Evolutionary conservation across 106 monocot species (phyloP).

Genomic region (Dendrobium officinale): DNA sequence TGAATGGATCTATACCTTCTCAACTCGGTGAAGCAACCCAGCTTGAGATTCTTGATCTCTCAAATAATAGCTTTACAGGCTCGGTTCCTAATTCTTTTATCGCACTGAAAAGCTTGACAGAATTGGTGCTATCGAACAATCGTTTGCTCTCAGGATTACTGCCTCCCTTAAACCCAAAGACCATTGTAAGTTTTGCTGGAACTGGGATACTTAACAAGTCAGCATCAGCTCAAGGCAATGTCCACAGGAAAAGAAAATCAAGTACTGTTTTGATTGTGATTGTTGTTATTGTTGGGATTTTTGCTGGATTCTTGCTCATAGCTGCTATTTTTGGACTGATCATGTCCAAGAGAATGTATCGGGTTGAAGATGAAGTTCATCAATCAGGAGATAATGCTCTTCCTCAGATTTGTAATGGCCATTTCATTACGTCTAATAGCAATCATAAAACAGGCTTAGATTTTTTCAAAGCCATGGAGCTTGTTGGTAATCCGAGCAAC

Average conservation of each 20-base stretch:
- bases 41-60: background rate
- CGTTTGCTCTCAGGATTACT: slow-evolving; percentile 34
- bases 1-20: slow-evolving; percentile 37
- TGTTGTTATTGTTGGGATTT: slow-evolving; percentile 11
- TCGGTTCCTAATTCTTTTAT: slow-evolving; percentile 12
- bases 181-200: background rate
- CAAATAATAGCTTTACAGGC: too few species aligned
- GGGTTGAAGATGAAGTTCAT: slow-evolving; percentile 25
- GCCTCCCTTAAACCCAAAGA: slow-evolving; percentile 9
- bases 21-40: background rate
- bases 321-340: slow-evolving; percentile 17
- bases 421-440: slow-evolving; percentile 30
- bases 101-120: slow-evolving; percentile 23
- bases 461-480: slow-evolving; percentile 46
- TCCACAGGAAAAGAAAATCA: background rate
- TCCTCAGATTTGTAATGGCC: slow-evolving; percentile 31
- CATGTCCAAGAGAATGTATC: slow-evolving; percentile 22
- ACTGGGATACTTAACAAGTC: background rate
- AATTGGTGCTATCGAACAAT: slow-evolving; percentile 41
- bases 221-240: background rate
- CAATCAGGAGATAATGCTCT: slow-evolving; percentile 13
- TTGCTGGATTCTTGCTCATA: slow-evolving; percentile 20
- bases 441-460: slow-evolving; percentile 44
- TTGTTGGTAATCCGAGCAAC: slow-evolving; percentile 34
- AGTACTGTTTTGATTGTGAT: slow-evolving; percentile 6